phyloP scores from a whole-genome alignment of 176 grass and related monocot genomes.

The Carex cristatella region DNA sequence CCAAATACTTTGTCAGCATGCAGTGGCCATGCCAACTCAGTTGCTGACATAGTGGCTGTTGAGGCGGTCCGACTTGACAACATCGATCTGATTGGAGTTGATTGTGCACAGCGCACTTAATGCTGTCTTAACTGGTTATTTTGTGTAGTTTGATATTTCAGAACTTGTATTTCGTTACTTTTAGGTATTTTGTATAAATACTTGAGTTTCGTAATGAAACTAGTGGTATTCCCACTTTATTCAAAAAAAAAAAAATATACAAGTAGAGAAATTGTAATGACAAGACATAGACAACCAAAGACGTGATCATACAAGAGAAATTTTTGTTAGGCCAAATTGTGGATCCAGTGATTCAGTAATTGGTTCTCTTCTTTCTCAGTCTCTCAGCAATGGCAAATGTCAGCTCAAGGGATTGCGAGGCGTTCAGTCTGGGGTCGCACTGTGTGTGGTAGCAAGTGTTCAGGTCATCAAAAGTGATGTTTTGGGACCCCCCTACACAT shows the following conservation, averaged over 20 bases:
- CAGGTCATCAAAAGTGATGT: constrained; percentile 46
- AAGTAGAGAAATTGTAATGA: neutral
- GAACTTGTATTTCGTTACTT: constrained; percentile 9
- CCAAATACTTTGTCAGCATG: constrained; percentile 82
- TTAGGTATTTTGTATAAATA: neutral
- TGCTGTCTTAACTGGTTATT: constrained; percentile 33
- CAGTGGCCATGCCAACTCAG: constrained; percentile 95
- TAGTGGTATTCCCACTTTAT: too few relatives aligned
- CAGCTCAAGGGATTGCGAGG: constrained; percentile 44
- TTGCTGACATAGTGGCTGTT: constrained; percentile 88
- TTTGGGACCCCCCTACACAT: constrained; percentile 47
- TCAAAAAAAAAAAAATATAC: neutral
- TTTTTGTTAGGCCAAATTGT: neutral
- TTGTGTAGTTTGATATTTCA: too few relatives aligned
- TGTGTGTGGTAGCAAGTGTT: constrained; percentile 39
- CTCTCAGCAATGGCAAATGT: constrained; percentile 42
- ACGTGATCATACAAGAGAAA: neutral
- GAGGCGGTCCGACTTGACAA: constrained; percentile 74
- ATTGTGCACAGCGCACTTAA: constrained; percentile 79
- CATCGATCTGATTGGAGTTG: constrained; percentile 69
- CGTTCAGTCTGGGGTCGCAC: constrained; percentile 55
- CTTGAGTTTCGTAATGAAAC: too few relatives aligned
- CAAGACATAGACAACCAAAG: neutral
- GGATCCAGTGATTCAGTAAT: neutral
- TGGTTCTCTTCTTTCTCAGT: constrained; percentile 32